These are phyloP conservation scores for Penicillium bialowiezense DNA, from an alignment of 495 filamentous ascomycete genomes.

Conservation along the genomic window DNA sequence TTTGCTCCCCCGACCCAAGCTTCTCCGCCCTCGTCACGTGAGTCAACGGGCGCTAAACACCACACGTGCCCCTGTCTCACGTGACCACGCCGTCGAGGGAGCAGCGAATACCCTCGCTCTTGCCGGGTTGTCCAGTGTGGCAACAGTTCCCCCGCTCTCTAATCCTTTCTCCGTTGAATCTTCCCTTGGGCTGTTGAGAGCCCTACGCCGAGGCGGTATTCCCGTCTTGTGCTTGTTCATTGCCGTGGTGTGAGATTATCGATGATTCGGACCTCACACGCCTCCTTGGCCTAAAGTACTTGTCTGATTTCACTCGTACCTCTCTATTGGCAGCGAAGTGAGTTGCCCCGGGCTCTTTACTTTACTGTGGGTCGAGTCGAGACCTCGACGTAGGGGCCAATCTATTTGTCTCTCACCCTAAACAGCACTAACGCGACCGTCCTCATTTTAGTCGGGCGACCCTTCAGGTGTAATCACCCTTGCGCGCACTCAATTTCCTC, in stretches of 20 bases:
- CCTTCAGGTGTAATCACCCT: constrained; percentile 12
- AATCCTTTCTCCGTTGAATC: constrained; percentile 22
- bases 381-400: constrained; percentile 1
- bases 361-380: constrained; percentile 1
- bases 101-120: constrained; percentile 18
- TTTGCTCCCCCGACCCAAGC: constrained; percentile 16
- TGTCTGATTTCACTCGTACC: constrained; percentile 5
- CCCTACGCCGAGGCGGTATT: constrained; percentile 36
- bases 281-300: constrained; percentile 32
- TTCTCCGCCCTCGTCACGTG: constrained; percentile 25
- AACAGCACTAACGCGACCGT: constrained; percentile 29
- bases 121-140: constrained; percentile 26
- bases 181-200: constrained; percentile 28
- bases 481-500: constrained; percentile 8
- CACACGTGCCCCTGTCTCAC: constrained; percentile 19
- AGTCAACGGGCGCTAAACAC: constrained; percentile 13
- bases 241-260: constrained; percentile 31
- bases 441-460: constrained; percentile 21
- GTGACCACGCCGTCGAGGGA: constrained; percentile 24
- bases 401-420: constrained; percentile 13
- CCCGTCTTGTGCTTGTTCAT: constrained; percentile 34
- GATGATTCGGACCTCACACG: constrained; percentile 30
- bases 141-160: constrained; percentile 26
- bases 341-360: constrained; percentile 1
- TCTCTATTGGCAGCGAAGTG: constrained; percentile 8